phyloP scores from a whole-genome alignment of 306 rosid genomes.

The Vigna nakashimae region DNA sequence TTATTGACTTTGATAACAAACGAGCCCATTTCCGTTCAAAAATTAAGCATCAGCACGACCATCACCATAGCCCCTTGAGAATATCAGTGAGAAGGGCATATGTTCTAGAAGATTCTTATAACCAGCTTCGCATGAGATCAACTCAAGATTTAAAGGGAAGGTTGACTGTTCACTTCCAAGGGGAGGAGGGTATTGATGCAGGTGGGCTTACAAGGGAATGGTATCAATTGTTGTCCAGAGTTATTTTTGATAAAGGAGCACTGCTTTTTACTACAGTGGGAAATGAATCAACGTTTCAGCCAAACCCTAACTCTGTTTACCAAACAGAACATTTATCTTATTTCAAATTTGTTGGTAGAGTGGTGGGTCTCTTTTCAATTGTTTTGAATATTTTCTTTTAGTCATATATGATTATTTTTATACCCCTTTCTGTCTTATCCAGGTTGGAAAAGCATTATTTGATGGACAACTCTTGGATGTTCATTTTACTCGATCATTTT shows the following conservation, averaged over 20 bases:
- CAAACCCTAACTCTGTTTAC: constrained; percentile 97
- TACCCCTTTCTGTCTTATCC: constrained; percentile 42
- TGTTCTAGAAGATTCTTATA: constrained; percentile 96
- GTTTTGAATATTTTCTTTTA: constrained; percentile 32
- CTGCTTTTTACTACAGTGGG: constrained; percentile 97
- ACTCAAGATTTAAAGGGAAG: constrained; percentile 90
- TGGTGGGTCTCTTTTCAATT: constrained; percentile 67
- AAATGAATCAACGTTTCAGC: constrained; percentile 98
- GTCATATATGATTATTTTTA: constrained; percentile 31
- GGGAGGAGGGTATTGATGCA: constrained; percentile 99
- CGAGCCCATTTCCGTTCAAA: constrained; percentile 97
- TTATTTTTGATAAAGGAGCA: constrained; percentile 98
- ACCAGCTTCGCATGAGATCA: constrained; percentile 95
- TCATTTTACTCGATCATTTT: constrained; percentile 98
- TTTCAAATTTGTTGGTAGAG: constrained; percentile 98
- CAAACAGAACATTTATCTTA: constrained; percentile 99
- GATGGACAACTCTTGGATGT: constrained; percentile 99
- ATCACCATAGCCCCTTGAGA: constrained; percentile 93
- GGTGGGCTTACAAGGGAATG: constrained; percentile 99
- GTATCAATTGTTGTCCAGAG: constrained; percentile 96
- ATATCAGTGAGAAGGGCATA: constrained; percentile 97
- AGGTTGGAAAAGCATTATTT: constrained; percentile 99
- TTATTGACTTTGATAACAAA: constrained; percentile 94
- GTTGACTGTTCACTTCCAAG: constrained; percentile 98
- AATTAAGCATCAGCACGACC: constrained; percentile 97